phyloP scores from a whole-genome alignment of 2,329 filamentous ascomycete species.

The Fonsecaea monophora region DNA sequence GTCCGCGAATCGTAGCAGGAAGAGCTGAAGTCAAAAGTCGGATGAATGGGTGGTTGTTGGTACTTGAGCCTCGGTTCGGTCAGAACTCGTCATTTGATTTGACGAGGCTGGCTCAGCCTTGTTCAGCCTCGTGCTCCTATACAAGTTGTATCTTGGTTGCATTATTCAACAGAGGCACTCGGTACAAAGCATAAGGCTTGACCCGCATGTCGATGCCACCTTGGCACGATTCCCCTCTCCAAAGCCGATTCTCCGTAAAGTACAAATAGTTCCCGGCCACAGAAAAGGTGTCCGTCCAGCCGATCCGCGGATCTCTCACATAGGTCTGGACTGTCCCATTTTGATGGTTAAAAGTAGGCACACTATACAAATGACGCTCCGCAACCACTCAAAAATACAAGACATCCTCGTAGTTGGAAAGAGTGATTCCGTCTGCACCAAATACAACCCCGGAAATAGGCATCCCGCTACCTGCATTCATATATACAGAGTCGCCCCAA shows the following conservation, averaged over 20 bases:
- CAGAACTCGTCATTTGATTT: not conserved
- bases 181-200: constrained; percentile 53
- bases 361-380: constrained; percentile 53
- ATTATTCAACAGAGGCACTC: constrained; percentile 51
- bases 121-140: not conserved
- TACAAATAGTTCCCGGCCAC: constrained; percentile 57
- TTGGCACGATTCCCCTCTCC: constrained; percentile 46
- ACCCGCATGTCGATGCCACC: constrained; percentile 53
- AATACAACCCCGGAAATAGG: constrained; percentile 44
- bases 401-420: constrained; percentile 57
- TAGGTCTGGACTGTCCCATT: constrained; percentile 54
- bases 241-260: constrained; percentile 61
- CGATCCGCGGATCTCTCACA: constrained; percentile 56
- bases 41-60: not conserved
- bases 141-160: constrained; percentile 48
- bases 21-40: constrained; percentile 1
- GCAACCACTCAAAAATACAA: constrained; percentile 57
- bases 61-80: constrained; percentile 12
- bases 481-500: constrained; percentile 58
- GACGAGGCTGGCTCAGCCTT: not conserved
- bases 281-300: constrained; percentile 59
- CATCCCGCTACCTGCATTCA: constrained; percentile 45
- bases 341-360: constrained; percentile 57
- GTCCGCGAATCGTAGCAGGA: not conserved
- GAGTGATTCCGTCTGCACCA: constrained; percentile 59